A percentile compares a stretch with the other conserved stretches of the same genome.
These are phyloP conservation scores for Linnemannia exigua DNA, from an alignment of 192 early-diverging fungal genomes.

Conservation along the genomic window DNA sequence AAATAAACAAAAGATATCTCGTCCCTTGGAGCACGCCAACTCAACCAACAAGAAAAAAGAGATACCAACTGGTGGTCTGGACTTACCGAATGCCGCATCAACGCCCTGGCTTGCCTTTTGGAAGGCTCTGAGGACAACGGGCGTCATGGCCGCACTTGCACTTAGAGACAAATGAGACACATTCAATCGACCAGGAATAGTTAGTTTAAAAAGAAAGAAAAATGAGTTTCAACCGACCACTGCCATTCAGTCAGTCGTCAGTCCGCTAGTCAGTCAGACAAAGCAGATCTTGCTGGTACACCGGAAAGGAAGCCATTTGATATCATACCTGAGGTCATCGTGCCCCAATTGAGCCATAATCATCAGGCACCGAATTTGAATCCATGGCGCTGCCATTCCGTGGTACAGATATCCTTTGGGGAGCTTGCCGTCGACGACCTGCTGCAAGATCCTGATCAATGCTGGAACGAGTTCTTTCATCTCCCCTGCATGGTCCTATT, in stretches of 20 bases:
- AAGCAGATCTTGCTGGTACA: not conserved
- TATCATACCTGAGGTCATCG: constrained; percentile 46
- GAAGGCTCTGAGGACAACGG: constrained; percentile 46
- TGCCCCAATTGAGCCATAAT: constrained; percentile 55
- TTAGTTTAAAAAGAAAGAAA: not conserved
- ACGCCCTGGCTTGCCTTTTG: constrained; percentile 51
- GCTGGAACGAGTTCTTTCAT: constrained; percentile 56
- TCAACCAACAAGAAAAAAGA: not conserved
- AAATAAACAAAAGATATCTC: not conserved
- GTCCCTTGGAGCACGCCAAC: not conserved
- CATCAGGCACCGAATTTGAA: constrained; percentile 64
- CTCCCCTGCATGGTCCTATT: constrained; percentile 44
- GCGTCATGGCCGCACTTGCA: constrained; percentile 56
- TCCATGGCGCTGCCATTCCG: constrained; percentile 68
- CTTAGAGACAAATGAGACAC: constrained; percentile 23
- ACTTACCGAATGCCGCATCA: constrained; percentile 56
- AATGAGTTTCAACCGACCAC: not conserved
- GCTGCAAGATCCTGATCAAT: constrained; percentile 56
- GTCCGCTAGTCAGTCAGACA: not conserved
- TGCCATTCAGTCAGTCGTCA: not conserved
- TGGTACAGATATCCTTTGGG: constrained; percentile 66
- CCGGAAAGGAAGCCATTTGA: not conserved
- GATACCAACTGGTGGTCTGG: not conserved
- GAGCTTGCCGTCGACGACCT: constrained; percentile 63
- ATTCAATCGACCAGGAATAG: not conserved